phyloP scores from a whole-genome alignment of 192 early-diverging fungal genomes.

The Dimargaris xerosporica region DNA sequence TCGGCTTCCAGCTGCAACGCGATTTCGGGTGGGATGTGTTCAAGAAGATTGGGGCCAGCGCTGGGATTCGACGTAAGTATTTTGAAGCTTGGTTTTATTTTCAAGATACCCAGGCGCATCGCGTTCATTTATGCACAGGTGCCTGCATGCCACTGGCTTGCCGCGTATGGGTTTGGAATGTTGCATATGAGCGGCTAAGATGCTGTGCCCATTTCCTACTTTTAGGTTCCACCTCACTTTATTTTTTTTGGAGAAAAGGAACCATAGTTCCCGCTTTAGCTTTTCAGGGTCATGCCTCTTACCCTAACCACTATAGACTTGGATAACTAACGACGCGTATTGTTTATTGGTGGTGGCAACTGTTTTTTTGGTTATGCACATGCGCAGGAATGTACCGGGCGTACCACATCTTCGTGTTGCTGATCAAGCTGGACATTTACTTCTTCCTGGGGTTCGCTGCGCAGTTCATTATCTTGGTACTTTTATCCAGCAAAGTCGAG shows the following conservation, averaged over 20 bases:
- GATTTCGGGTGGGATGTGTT: slow-evolving; percentile 55
- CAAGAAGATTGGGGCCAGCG: slow-evolving; percentile 51
- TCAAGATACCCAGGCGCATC: not conserved
- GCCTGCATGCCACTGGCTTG: not conserved
- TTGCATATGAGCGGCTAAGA: not conserved
- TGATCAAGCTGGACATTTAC: slow-evolving; percentile 71
- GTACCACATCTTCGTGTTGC: slow-evolving; percentile 66
- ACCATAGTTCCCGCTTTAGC: not conserved
- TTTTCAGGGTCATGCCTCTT: not conserved
- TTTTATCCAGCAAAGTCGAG: slow-evolving; percentile 25
- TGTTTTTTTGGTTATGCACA: slow-evolving; percentile 1
- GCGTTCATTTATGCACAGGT: not conserved
- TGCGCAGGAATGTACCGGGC: slow-evolving; percentile 35
- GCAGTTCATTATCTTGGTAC: slow-evolving; percentile 46
- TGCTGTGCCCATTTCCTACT: not conserved
- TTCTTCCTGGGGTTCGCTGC: slow-evolving; percentile 63
- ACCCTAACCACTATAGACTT: not conserved
- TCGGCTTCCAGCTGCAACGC: slow-evolving; percentile 35
- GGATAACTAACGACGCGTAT: not conserved
- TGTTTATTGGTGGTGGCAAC: not conserved
- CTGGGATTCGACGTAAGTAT: slow-evolving; percentile 36
- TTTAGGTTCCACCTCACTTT: not conserved
- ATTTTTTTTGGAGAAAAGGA: not conserved
- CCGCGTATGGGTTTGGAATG: not conserved
- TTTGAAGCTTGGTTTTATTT: not conserved